Conservation (phyloP, 2,329 filamentous ascomycete genomes). For the Orbilia ellipsospora region DNA sequence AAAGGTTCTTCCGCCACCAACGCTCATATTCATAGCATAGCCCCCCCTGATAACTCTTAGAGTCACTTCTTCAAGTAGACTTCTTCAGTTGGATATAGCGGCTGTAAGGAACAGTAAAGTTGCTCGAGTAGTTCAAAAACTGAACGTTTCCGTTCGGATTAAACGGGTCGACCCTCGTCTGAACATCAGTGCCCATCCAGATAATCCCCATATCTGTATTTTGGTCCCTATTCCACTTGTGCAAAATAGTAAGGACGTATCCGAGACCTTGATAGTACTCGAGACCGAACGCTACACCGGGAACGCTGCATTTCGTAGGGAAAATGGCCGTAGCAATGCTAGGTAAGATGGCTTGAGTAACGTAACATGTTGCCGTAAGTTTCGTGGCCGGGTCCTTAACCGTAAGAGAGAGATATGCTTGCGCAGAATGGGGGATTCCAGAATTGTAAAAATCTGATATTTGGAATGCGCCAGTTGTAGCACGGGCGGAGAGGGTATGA, state of each 20-base stretch:
- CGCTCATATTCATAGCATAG: not conserved
- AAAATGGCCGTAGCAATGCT: conserved; percentile 28
- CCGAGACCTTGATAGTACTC: conserved; percentile 20
- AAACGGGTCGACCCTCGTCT: conserved; percentile 27
- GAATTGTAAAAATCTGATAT: conserved; percentile 32
- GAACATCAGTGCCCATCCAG: conserved; percentile 33
- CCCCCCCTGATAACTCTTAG: not conserved
- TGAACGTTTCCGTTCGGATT: conserved; percentile 42
- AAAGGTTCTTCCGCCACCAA: too few relatives aligned
- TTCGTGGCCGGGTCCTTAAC: conserved; percentile 10
- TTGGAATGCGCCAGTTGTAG: conserved; percentile 13
- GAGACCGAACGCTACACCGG: conserved; percentile 28
- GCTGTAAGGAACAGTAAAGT: conserved; percentile 27
- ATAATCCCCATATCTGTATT: conserved; percentile 24
- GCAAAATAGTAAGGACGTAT: conserved; percentile 35
- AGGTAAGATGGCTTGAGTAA: conserved; percentile 2
- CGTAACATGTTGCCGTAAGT: conserved; percentile 16
- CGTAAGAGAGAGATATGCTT: conserved; percentile 30
- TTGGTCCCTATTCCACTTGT: conserved; percentile 31
- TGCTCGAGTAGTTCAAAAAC: conserved; percentile 26
- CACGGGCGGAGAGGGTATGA: conserved; percentile 16
- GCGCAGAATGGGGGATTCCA: conserved; percentile 24
- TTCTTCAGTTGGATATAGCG: conserved; percentile 25
- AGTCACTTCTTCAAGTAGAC: not conserved
- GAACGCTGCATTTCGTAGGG: conserved; percentile 27